Evolutionary conservation across 345 rosid genomes (phyloP), one percentile per base, ranked within the genome.

Genomic region (Brassica rapa): DNA sequence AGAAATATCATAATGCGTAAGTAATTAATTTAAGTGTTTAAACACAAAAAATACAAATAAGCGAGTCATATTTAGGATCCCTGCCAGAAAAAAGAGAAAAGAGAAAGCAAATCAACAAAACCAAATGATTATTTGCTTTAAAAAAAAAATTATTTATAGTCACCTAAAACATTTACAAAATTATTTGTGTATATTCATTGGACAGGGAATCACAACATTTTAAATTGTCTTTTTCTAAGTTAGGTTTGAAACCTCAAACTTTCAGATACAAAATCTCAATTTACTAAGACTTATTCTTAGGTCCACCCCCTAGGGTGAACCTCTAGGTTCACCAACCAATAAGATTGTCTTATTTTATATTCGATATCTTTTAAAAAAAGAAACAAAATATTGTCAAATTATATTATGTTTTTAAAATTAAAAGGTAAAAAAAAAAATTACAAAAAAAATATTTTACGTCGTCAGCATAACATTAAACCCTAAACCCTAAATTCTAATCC

Each of bases 91-190:
- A 12, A 23, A 11, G 10, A 11, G 10, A 6, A 21, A 49, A 49
- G 19, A 43, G 12, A 46, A 21, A 15, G 4, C 12, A 65, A 53
- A 65, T 66, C 8, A 65, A 53, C 39, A 24, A n/a, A 24, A 2
- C 37, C 72, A 37, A 37, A 75, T 75, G 71, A 55, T 66, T 37
- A 25, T 12, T n/a, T 74, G 37, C 25, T 2, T 23, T 16, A 5
- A 68, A 43, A 33, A 11, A 43, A 14, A 46, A 46, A 14, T 2
- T 23, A 19, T 21, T 55, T 15, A 8, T 14, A 46, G 16, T 3
- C 53, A 4, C 53, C 53, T 46, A 46, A 46, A 46, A 12, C 53
- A 46, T 41, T 41, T 41, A 41, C 3, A 41, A 41, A 32, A 32
- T 32, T 32, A 32, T 32, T 32, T 32, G 37, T 32, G 55, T 14